Conservation (phyloP, 352 stramenopile species). For the Aphanomyces euteiches region DNA sequence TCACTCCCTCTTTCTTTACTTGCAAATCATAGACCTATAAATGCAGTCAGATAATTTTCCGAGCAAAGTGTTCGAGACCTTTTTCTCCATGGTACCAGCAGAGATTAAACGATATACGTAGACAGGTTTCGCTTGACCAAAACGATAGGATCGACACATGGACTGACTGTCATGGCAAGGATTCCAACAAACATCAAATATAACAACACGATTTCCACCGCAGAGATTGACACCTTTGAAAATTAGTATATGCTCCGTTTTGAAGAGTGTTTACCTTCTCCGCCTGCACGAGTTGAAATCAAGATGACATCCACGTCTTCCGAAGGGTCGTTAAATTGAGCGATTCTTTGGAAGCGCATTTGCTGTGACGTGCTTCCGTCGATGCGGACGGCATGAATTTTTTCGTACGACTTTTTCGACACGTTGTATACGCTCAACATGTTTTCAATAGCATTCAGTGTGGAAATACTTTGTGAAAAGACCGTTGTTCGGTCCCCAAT, state of each 20-base stretch:
- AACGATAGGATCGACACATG: slow-evolving; percentile 91
- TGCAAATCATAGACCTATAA: slow-evolving; percentile 67
- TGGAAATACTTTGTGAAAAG: slow-evolving; percentile 87
- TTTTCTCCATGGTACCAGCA: slow-evolving; percentile 91
- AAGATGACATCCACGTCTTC: slow-evolving; percentile 81
- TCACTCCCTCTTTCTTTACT: slow-evolving; percentile 85
- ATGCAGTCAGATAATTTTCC: neutral
- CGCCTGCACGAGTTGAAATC: slow-evolving; percentile 84
- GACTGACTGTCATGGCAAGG: slow-evolving; percentile 88
- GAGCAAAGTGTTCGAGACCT: slow-evolving; percentile 40
- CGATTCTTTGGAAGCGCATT: slow-evolving; percentile 75
- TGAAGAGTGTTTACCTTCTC: slow-evolving; percentile 50
- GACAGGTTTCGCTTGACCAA: slow-evolving; percentile 88
- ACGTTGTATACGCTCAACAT: slow-evolving; percentile 69
- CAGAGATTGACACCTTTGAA: slow-evolving; percentile 67
- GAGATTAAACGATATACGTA: slow-evolving; percentile 92
- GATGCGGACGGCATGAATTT: slow-evolving; percentile 72
- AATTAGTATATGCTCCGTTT: slow-evolving; percentile 4
- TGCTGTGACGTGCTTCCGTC: slow-evolving; percentile 75
- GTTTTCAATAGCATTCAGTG: slow-evolving; percentile 68
- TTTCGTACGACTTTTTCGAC: slow-evolving; percentile 39
- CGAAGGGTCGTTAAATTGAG: slow-evolving; percentile 76
- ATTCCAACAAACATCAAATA: slow-evolving; percentile 92
- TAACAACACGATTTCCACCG: slow-evolving; percentile 85
- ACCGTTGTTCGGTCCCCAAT: slow-evolving; percentile 83